These are phyloP conservation scores for Adenanthera pavonina DNA, from an alignment of 306 rosid species.

Conservation along the genomic window DNA sequence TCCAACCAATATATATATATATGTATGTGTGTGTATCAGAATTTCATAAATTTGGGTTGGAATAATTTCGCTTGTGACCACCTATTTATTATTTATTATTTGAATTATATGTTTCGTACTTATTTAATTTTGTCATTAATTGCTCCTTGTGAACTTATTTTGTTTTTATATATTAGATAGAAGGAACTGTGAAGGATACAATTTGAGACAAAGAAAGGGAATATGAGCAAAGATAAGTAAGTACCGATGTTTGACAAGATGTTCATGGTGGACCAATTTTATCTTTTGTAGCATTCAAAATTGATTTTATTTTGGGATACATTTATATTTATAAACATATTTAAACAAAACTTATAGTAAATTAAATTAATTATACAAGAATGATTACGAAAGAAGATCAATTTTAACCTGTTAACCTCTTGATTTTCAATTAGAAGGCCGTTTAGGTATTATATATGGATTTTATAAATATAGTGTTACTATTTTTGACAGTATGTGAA, in stretches of 20 bases:
- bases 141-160: not conserved
- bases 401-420: not conserved
- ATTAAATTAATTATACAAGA: no score
- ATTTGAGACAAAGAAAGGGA: not conserved
- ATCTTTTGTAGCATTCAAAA: not conserved
- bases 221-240: not conserved
- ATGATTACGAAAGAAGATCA: not conserved
- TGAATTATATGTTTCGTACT: not conserved
- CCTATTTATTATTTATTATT: not conserved
- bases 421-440: not conserved
- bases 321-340: not conserved
- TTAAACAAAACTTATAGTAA: no score
- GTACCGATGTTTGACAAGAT: not conserved
- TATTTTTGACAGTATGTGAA: no score
- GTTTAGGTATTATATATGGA: not conserved
- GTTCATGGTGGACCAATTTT: slow-evolving; percentile 14
- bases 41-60: not conserved
- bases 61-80: not conserved
- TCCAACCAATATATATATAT: not conserved
- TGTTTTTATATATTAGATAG: not conserved
- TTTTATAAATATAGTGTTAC: not conserved
- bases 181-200: not conserved
- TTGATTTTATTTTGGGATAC: not conserved
- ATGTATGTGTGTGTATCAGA: no score
- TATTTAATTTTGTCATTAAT: not conserved